These are phyloP conservation scores for Neodidymelliopsis sp. DNA, from an alignment of 2,329 filamentous ascomycete species.

Conservation along the genomic window DNA sequence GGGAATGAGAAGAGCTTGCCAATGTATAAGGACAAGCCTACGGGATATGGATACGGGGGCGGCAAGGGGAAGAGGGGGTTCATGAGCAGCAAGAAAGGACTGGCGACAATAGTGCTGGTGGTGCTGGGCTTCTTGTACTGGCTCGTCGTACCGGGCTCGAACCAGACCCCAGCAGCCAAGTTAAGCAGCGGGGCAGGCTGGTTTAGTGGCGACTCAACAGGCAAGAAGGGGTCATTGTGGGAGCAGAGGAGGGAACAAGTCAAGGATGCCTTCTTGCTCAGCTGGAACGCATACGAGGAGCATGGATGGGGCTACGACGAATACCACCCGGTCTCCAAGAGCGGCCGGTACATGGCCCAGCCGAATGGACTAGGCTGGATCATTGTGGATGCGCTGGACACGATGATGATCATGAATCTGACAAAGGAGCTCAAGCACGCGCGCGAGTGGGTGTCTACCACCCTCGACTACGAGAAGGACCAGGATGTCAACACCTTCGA, in stretches of 20 bases:
- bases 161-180: constrained; percentile 49
- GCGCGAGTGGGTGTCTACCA: constrained; percentile 84
- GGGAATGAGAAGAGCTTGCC: constrained; percentile 72
- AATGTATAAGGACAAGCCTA: constrained; percentile 99
- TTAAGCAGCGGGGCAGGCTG: constrained; percentile 47
- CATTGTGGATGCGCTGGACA: constrained; percentile 94
- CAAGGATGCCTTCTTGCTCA: constrained; percentile 86
- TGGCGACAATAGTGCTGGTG: constrained; percentile 61
- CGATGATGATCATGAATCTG: constrained; percentile 97
- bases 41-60: constrained; percentile 65
- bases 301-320: constrained; percentile 97
- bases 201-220: constrained; percentile 32
- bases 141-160: constrained; percentile 61
- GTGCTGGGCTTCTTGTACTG: constrained; percentile 72
- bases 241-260: constrained; percentile 78
- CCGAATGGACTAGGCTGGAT: constrained; percentile 94
- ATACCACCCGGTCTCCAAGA: constrained; percentile 83
- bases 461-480: constrained; percentile 85
- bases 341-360: constrained; percentile 79
- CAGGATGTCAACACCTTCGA: constrained; percentile 98
- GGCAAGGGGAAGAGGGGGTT: constrained; percentile 61
- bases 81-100: constrained; percentile 67
- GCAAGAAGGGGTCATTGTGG: constrained; percentile 65
- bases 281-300: constrained; percentile 91
- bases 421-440: constrained; percentile 85